Evolutionary conservation across 2,329 filamentous ascomycete genomes (phyloP), one percentile per base, ranked within the genome.

Genomic region (Zymoseptoria ardabiliae): DNA sequence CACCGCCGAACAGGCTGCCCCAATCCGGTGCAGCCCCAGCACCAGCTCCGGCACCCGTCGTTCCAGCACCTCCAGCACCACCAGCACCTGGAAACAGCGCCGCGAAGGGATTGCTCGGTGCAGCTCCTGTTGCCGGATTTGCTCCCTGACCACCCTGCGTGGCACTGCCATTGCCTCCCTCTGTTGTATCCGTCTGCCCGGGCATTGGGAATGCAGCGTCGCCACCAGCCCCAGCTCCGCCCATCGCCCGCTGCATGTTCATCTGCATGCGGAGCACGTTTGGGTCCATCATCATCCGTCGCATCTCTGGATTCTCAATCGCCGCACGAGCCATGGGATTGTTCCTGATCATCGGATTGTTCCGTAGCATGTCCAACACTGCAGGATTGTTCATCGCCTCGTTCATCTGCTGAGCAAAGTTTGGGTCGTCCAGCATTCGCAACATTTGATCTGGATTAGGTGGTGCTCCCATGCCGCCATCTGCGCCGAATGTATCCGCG

Each of bases 321-420:
- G 97, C 88, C 71, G 95, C 85, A 67, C 91, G 85, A 21, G 90
- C 89, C 81, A 91, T 87, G 2, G 94, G 94, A 72, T 96, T 96
- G 70, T 88, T 85, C 68, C 94, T 85, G 68, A 99, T 91, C 83
- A 97, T 79, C 3, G 79, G 79, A 61, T 75, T 79, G 62, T 81
- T 75, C 59, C 76, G 71, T 67, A 81, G 90, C 83, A 95, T 90
- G 71, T 97, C 91, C 71, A 97, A 84, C 68, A 99, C 89, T 19
- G 87, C 84, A n/a, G 94, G 93, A 75, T 97, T 97, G 74, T 92
- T 90, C 73, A 99, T 88, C 41, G 92, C 91, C 76, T 97, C 93
- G 74, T 94, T 96, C 84, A 99, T 89, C 58, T 87, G 87, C 65
- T 91, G 88, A 64, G 90, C 85, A 58, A 96, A 87, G 71, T 90